phyloP scores from a whole-genome alignment of 2,329 filamentous ascomycete genomes.

The Fusarium humuli region DNA sequence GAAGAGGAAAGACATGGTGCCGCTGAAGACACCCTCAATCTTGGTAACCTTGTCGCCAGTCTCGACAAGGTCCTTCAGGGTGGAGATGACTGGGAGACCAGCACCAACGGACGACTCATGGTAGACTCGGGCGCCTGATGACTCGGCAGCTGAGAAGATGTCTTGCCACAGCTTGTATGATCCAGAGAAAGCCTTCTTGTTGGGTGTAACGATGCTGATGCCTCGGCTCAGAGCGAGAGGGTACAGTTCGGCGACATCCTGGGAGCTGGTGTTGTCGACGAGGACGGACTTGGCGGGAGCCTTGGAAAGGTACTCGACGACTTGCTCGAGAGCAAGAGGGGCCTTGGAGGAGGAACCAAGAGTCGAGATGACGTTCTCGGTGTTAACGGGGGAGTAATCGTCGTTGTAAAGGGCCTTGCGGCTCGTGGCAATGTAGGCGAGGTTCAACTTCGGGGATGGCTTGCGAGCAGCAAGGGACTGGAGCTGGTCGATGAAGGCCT shows the following conservation, averaged over 20 bases:
- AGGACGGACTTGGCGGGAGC: conserved; percentile 84
- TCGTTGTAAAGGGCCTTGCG: conserved; percentile 82
- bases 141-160: conserved; percentile 80
- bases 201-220: conserved; percentile 93
- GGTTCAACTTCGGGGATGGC: conserved; percentile 75
- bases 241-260: conserved; percentile 85
- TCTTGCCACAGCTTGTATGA: conserved; percentile 84
- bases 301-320: conserved; percentile 80
- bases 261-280: conserved; percentile 95
- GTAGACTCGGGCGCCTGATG: conserved; percentile 84
- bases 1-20: conserved; percentile 98
- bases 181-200: conserved; percentile 97
- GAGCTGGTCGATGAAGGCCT: conserved; percentile 88
- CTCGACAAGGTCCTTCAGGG: conserved; percentile 91
- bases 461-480: conserved; percentile 73
- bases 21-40: conserved; percentile 97
- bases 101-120: conserved; percentile 96
- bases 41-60: conserved; percentile 92
- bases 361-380: conserved; percentile 70
- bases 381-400: conserved; percentile 75
- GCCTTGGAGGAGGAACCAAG: conserved; percentile 73
- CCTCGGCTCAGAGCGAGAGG: conserved; percentile 83
- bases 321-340: conserved; percentile 74
- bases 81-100: conserved; percentile 92
- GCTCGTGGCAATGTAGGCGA: conserved; percentile 88